Evolutionary conservation across 257 asterid species (phyloP).

Genomic region (Salvia miltiorrhiza): DNA sequence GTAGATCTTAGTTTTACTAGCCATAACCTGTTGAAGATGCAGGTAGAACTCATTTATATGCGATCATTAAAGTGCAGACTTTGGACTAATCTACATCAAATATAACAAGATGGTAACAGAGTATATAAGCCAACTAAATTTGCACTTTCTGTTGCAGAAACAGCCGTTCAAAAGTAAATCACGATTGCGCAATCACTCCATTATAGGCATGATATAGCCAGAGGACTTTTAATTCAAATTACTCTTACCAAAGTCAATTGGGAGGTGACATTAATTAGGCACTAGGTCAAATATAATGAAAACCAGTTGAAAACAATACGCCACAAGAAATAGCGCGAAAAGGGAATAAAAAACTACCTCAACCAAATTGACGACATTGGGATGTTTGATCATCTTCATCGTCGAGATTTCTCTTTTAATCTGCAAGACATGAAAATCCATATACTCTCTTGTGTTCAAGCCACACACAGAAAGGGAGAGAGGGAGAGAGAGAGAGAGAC

Average conservation of each 20-base stretch:
- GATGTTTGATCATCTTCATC: conserved; percentile 85
- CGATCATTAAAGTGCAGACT: not conserved
- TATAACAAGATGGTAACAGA: not conserved
- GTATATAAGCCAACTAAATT: not conserved
- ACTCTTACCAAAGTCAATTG: not conserved
- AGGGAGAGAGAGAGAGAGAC: conserved; percentile 12
- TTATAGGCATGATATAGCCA: not conserved
- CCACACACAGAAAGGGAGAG: not conserved
- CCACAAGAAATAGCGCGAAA: not conserved
- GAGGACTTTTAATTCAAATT: too few relatives aligned
- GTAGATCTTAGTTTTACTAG: conserved; percentile 78
- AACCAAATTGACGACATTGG: conserved; percentile 61
- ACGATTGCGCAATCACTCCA: not conserved
- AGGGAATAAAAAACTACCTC: conserved; percentile 41
- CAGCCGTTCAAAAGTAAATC: not conserved
- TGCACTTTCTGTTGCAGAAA: not conserved
- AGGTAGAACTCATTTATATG: not conserved
- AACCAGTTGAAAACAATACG: not conserved
- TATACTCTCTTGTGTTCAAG: not conserved
- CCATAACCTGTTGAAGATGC: conserved; percentile 56
- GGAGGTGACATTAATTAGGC: not conserved
- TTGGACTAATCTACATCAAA: not conserved
- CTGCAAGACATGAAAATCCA: conserved; percentile 32
- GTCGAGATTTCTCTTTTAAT: conserved; percentile 80
- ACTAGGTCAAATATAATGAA: not conserved